Conservation (phyloP, 768 basidiomycete genomes). For the Myochromella boudieri region DNA sequence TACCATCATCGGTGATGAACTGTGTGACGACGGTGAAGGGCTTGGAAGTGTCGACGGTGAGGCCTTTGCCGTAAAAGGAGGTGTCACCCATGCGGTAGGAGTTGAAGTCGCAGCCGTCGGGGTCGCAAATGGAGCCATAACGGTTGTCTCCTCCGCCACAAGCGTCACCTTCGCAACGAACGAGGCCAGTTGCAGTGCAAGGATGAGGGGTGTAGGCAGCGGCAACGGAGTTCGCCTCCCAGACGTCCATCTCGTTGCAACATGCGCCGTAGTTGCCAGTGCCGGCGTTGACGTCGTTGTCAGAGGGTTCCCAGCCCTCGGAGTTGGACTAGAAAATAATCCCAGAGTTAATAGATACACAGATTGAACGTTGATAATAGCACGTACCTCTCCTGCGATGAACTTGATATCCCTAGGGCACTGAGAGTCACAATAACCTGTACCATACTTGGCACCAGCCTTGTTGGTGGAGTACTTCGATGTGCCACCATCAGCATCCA, state of each 20-base stretch:
- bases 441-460: constrained; percentile 48
- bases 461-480: constrained; percentile 50
- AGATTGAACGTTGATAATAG: not conserved
- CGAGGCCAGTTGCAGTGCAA: constrained; percentile 39
- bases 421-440: constrained; percentile 43
- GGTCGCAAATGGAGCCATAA: constrained; percentile 49
- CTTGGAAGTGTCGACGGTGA: constrained; percentile 48
- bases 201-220: constrained; percentile 56
- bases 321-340: constrained; percentile 42
- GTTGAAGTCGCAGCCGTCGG: constrained; percentile 64
- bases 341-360: not conserved
- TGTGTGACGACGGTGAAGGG: constrained; percentile 61
- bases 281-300: constrained; percentile 46
- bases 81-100: constrained; percentile 53
- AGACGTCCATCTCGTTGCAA: constrained; percentile 61
- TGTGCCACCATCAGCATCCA: constrained; percentile 55
- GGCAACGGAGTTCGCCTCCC: constrained; percentile 55
- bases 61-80: constrained; percentile 46
- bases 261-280: constrained; percentile 46
- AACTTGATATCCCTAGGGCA: constrained; percentile 61
- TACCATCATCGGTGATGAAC: constrained; percentile 49
- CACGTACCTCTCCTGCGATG: constrained; percentile 51
- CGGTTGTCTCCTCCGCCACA: constrained; percentile 38
- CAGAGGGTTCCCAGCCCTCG: constrained; percentile 35
- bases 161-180: constrained; percentile 39